Conservation (phyloP, 257 asterid genomes). For the Solanum lycopersicoides region DNA sequence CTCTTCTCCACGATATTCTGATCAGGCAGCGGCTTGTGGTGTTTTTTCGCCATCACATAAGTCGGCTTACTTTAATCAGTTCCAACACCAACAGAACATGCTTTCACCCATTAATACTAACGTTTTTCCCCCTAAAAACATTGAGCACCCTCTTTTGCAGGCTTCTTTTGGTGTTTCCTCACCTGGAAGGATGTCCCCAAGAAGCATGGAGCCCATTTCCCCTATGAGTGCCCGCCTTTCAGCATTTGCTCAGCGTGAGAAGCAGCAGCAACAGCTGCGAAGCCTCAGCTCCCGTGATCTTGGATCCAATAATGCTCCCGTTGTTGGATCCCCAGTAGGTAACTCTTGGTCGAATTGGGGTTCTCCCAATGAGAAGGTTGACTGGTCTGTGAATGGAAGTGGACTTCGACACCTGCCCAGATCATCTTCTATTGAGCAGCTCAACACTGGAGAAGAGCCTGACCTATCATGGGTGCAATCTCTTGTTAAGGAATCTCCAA, state of each 20-base stretch:
- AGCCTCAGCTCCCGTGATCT: constrained; percentile 59
- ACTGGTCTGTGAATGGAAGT: constrained; percentile 67
- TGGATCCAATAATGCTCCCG: constrained; percentile 31
- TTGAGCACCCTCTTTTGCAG: constrained; percentile 70
- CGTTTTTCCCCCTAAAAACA: constrained; percentile 58
- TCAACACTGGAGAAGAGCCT: constrained; percentile 54
- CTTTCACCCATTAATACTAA: constrained; percentile 66
- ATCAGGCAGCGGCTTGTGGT: constrained; percentile 52
- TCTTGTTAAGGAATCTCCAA: constrained; percentile 90
- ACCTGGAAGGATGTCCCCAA: constrained; percentile 78
- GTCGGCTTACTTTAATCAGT: constrained; percentile 56
- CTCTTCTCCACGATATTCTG: constrained; percentile 71
- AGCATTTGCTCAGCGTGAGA: constrained; percentile 56
- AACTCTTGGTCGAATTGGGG: constrained; percentile 70
- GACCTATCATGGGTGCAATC: constrained; percentile 96
- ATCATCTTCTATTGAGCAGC: constrained; percentile 19
- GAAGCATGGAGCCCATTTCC: constrained; percentile 71
- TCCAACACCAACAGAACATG: constrained; percentile 70
- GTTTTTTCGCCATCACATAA: constrained; percentile 74
- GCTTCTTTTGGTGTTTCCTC: constrained; percentile 62
- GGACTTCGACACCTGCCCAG: constrained; percentile 33
- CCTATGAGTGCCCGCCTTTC: constrained; percentile 64
- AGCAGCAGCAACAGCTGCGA: constrained; percentile 57
- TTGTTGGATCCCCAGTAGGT: constrained; percentile 38
- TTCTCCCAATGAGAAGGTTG: constrained; percentile 44